Base-by-base conservation (phyloP, 768 basidiomycete genomes). In the Mycena polygramma region DNA sequence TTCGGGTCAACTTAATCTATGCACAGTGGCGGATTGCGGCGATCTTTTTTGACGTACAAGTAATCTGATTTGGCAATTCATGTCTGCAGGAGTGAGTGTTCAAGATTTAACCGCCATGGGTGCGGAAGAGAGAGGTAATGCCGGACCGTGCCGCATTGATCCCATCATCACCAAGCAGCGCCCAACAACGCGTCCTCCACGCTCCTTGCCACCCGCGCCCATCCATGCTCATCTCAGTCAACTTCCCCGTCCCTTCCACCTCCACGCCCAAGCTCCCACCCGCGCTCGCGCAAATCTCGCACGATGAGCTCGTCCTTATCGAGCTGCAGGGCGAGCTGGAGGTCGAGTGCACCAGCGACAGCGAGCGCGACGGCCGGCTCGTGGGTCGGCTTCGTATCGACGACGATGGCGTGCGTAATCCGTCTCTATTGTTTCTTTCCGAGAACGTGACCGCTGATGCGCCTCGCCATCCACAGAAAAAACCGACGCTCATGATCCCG, bases 311-410 rank as follows among this genome's bases (percentile, higher is more conserved):
- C 17, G 89, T 95, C 49, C 83, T 98, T 7, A 87, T 98, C 62
- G 96, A 98, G 75, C 84, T 98, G 7, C 96, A 98, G 79, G 96
- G 96, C 59, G 83, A 86, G 58, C 85, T 98, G 45, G 90, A 92
- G 54, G 90, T 92, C 39, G 92, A 94, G 63, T 88, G 81, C 52
- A 78, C 77, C 13, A 79, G 84, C 41, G 80, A 80, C 53, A 79
- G 85, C 11, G 87, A 91, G 73, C 88, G 86, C 45, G 86, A 90
- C 35, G 92, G 91, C 7, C 88, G 91, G 70, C 77, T 93, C n/a
- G 89, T 97, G 6, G 96, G 96, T n/a, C 90, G 84, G 71, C 80
- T 98, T 14, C 87, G 83, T 52, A 82, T 95, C 9, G 91, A 92
- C 59, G 87, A 88, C 9, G 79, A 77, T 35, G 84, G 84, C 74